A percentile compares a stretch with the other conserved stretches of the same genome.
These are phyloP conservation scores for Panicum miliaceum DNA, from an alignment of 176 grass and related monocot genomes.

Conservation along the genomic window DNA sequence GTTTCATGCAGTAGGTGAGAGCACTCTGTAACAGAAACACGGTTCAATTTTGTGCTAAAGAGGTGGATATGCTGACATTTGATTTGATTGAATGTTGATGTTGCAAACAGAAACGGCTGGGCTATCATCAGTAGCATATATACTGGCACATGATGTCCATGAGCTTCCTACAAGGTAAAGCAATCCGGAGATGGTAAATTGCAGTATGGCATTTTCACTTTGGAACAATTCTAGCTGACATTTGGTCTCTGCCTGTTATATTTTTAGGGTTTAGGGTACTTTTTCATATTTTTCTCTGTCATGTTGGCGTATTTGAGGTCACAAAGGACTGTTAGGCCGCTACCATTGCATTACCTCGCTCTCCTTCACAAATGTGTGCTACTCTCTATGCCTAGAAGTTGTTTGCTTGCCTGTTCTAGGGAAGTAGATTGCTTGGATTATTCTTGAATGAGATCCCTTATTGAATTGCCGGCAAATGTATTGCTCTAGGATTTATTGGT, in stretches of 20 bases:
- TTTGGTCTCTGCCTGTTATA: slow-evolving; percentile 12
- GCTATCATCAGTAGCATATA: slow-evolving; percentile 52
- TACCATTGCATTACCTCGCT: no score
- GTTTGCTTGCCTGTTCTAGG: no score
- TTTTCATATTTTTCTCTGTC: no score
- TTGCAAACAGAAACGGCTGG: slow-evolving; percentile 22
- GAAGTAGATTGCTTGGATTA: no score
- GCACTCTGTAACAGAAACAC: not conserved
- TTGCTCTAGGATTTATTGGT: no score
- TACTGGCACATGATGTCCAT: slow-evolving; percentile 47
- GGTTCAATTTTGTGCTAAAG: slow-evolving; percentile 1
- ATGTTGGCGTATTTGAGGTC: no score
- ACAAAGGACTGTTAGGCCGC: no score
- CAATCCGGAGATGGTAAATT: not conserved
- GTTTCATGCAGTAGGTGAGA: slow-evolving; percentile 54
- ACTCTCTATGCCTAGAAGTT: no score
- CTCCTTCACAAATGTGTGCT: no score
- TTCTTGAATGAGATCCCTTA: no score
- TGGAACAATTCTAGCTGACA: not conserved
- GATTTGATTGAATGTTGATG: not conserved
- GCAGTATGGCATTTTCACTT: slow-evolving; percentile 13
- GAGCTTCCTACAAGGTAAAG: slow-evolving; percentile 57
- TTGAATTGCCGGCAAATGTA: no score
- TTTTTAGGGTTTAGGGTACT: no score
- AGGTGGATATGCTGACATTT: slow-evolving; percentile 1